These are phyloP conservation scores for Pseudogymnoascus sp. DNA, from an alignment of 2,329 filamentous ascomycete species.

Conservation along the genomic window DNA sequence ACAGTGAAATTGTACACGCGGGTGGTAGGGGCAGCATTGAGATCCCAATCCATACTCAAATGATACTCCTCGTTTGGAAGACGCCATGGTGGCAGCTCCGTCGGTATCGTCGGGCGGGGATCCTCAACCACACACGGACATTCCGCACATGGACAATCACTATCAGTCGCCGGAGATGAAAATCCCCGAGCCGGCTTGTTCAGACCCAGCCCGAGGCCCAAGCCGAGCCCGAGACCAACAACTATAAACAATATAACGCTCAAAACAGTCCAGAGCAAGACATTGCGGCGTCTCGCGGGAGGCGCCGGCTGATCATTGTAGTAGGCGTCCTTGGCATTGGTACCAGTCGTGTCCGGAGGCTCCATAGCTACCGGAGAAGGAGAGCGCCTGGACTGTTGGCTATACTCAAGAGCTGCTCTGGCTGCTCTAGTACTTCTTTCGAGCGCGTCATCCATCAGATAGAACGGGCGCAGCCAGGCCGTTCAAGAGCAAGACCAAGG, in stretches of 20 bases:
- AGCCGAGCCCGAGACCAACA: slow-evolving; percentile 16
- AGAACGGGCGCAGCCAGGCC: not conserved
- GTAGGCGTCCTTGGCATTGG: not conserved
- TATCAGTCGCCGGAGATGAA: not conserved
- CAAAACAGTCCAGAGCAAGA: not conserved
- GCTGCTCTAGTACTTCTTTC: not conserved
- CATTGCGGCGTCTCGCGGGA: not conserved
- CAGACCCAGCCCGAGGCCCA: slow-evolving; percentile 19
- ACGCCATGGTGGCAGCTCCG: slow-evolving; percentile 5
- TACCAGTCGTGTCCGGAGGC: not conserved
- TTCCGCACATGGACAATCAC: not conserved
- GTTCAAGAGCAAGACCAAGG: not conserved
- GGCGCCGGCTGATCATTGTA: not conserved
- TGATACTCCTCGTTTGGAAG: slow-evolving; percentile 19
- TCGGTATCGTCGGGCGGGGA: not conserved
- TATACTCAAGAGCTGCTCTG: not conserved
- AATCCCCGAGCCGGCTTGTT: slow-evolving; percentile 14
- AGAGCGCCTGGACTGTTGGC: not conserved
- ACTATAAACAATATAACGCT: not conserved
- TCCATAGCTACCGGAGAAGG: not conserved
- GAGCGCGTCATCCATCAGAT: not conserved
- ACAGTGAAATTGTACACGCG: slow-evolving; percentile 18
- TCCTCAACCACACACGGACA: not conserved
- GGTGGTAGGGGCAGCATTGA: slow-evolving; percentile 19
- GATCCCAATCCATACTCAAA: slow-evolving; percentile 19